Conservation (phyloP, 768 basidiomycete species). For the Ramaria rubella region DNA sequence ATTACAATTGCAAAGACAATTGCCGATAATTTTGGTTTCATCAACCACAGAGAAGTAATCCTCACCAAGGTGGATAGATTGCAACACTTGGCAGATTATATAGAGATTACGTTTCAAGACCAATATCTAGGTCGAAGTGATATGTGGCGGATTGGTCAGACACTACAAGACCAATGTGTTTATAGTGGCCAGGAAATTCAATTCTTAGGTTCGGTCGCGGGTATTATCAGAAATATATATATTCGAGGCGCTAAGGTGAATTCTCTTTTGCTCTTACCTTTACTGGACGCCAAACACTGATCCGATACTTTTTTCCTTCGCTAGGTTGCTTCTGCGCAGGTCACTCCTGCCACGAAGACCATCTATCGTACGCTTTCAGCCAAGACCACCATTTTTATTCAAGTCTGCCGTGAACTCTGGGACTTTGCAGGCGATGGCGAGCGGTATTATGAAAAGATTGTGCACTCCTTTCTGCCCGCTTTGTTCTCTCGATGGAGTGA, state of each 20-base stretch:
- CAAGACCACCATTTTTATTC: constrained; percentile 89
- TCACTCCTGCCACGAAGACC: constrained; percentile 78
- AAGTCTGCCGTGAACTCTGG: constrained; percentile 94
- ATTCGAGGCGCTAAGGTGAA: constrained; percentile 60
- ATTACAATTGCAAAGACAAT: constrained; percentile 70
- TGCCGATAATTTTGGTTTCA: constrained; percentile 62
- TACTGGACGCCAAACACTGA: too few relatives aligned
- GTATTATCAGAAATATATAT: constrained; percentile 76
- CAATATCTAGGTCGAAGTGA: constrained; percentile 94
- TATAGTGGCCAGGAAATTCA: constrained; percentile 79
- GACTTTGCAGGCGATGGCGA: constrained; percentile 96
- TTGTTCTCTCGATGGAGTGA: constrained; percentile 82
- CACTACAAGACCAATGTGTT: constrained; percentile 73
- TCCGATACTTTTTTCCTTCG: too few relatives aligned
- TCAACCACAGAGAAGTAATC: constrained; percentile 66
- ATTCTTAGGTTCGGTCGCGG: constrained; percentile 76
- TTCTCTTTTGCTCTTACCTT: neutral
- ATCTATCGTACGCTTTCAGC: constrained; percentile 89
- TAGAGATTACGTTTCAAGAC: constrained; percentile 91
- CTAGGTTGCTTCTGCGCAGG: constrained; percentile 74
- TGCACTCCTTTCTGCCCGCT: constrained; percentile 90
- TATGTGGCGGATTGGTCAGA: constrained; percentile 90
- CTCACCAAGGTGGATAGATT: constrained; percentile 71
- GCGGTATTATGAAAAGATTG: constrained; percentile 94
- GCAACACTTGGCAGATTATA: constrained; percentile 58